A percentile compares a stretch with the other conserved stretches of the same genome.
Conservation (phyloP, 202 grass and related monocot genomes). For the Miscanthus sacchariflorus region DNA sequence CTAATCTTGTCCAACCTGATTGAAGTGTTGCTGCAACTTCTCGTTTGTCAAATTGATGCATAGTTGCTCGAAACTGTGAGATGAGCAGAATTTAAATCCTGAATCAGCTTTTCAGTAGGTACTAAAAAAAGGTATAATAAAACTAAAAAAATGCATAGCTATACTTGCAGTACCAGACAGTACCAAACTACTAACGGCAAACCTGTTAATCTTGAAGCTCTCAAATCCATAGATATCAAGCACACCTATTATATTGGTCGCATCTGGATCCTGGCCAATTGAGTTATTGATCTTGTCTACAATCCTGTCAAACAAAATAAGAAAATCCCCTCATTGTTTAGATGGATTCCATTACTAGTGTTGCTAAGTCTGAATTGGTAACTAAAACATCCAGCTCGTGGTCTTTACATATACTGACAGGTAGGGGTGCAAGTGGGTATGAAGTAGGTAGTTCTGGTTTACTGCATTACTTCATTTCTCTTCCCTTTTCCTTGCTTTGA, state of each 20-base stretch:
- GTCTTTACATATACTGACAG: conserved; percentile 15
- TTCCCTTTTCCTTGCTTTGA: not conserved
- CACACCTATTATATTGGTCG: conserved; percentile 88
- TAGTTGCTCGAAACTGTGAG: conserved; percentile 88
- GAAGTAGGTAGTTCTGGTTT: not conserved
- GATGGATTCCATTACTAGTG: conserved; percentile 4
- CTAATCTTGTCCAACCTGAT: conserved; percentile 63
- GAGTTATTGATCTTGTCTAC: conserved; percentile 99
- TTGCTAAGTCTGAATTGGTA: conserved; percentile 3
- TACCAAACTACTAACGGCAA: conserved; percentile 39
- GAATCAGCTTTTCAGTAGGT: conserved; percentile 18
- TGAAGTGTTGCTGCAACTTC: conserved; percentile 98
- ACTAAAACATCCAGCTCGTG: conserved; percentile 25
- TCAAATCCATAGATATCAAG: conserved; percentile 99
- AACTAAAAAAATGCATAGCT: not conserved
- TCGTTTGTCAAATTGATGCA: conserved; percentile 99
- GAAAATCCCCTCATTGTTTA: conserved; percentile 32
- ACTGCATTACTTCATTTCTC: not conserved
- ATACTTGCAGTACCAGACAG: conserved; percentile 25
- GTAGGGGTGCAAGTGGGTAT: not conserved
- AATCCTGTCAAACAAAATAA: conserved; percentile 70
- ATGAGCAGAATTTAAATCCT: conserved; percentile 43
- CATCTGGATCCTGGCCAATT: conserved; percentile 91
- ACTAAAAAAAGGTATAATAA: not conserved
- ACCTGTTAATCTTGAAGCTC: conserved; percentile 98